Percentiles rank a stretch among this genome's conserved stretches.
These are phyloP conservation scores for Tolypocladium album DNA, from an alignment of 2,329 filamentous ascomycete species.

Conservation along the genomic window DNA sequence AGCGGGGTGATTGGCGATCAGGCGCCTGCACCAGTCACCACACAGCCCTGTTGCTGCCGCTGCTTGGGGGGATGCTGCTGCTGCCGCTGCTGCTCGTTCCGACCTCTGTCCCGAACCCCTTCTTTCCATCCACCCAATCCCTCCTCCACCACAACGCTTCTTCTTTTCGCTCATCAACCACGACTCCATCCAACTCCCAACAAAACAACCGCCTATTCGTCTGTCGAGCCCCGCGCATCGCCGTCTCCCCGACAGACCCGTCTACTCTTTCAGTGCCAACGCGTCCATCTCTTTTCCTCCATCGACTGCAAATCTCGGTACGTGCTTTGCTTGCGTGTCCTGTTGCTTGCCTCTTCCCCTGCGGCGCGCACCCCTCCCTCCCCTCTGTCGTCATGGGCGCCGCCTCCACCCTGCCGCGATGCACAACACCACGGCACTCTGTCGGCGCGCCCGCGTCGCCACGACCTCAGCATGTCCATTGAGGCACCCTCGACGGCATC, in stretches of 20 bases:
- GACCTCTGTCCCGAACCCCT: slow-evolving; percentile 17
- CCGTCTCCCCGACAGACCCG: slow-evolving; percentile 6
- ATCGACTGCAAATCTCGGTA: slow-evolving; percentile 2
- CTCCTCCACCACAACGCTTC: slow-evolving; percentile 1
- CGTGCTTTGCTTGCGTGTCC: slow-evolving; percentile 4
- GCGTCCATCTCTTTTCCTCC: not conserved
- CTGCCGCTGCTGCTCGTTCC: slow-evolving; percentile 5
- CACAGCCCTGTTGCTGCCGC: slow-evolving; percentile 1
- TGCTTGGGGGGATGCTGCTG: not conserved
- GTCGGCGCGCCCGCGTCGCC: not conserved
- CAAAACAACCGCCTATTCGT: slow-evolving; percentile 9
- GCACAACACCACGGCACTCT: not conserved
- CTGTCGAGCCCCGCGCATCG: slow-evolving; percentile 7
- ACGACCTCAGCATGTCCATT: not conserved
- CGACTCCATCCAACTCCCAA: slow-evolving; percentile 16
- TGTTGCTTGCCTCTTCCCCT: slow-evolving; percentile 5
- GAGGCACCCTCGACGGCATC: not conserved
- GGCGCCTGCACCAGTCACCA: slow-evolving; percentile 4
- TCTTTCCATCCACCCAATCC: slow-evolving; percentile 14
- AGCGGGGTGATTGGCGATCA: slow-evolving; percentile 1
- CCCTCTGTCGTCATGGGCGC: slow-evolving; percentile 30
- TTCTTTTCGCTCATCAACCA: slow-evolving; percentile 21
- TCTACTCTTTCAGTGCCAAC: not conserved
- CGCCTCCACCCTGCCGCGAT: slow-evolving; percentile 9
- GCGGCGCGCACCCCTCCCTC: slow-evolving; percentile 16